Base-by-base conservation (phyloP, 2,329 filamentous ascomycete species). In the Aciculosporium take region DNA sequence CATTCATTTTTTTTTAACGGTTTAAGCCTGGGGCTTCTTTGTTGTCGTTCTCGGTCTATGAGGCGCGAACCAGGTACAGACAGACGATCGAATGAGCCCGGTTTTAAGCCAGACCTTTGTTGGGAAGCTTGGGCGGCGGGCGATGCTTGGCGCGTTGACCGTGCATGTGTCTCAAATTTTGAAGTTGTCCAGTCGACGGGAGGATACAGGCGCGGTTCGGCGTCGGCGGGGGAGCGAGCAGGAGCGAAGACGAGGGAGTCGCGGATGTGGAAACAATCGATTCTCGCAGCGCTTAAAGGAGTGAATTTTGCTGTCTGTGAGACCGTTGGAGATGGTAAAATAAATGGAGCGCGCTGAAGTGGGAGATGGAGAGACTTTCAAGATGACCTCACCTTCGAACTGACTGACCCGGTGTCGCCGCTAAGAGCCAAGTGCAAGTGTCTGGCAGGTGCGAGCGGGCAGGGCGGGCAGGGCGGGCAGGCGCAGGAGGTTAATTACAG, bases 1-100 rank as follows among this genome's bases (percentile, higher is more conserved):
- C 55, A 44, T 52, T 53, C 54, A 56, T 57, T 5, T 46, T 28
- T n/a, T 50, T 27, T 39, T 40, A 36, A 35, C 12, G 23, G 20
- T 25, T 21, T 20, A n/a, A 15, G 6, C 21, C 10, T 25, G 10
- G 33, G 10, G 33, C 18, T 23, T 17, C 38, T 30, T n/a, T 18
- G 18, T 38, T 37, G 17, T 30, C 27, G 35, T 17, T 32, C 10
- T 23, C 6, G 23, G 21, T n/a, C 18, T 34, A 12, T 10, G 29
- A 20, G 27, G 34, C 21, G 36, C 28, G 37, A 36, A 10, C 25
- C 12, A 32, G 13, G 9, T 20, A 29, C 17, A 17, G 21, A 12
- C 18, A 17, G 21, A 12, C 18, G 13, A 41, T 30, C 39, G 21
- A 41, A n/a, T 27, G 32, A n/a, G 25, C 13, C 32, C 20, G 39